Evolutionary conservation across 2,329 filamentous ascomycete species (phyloP).

Genomic region (Ceratocystis cacaofunesta): DNA sequence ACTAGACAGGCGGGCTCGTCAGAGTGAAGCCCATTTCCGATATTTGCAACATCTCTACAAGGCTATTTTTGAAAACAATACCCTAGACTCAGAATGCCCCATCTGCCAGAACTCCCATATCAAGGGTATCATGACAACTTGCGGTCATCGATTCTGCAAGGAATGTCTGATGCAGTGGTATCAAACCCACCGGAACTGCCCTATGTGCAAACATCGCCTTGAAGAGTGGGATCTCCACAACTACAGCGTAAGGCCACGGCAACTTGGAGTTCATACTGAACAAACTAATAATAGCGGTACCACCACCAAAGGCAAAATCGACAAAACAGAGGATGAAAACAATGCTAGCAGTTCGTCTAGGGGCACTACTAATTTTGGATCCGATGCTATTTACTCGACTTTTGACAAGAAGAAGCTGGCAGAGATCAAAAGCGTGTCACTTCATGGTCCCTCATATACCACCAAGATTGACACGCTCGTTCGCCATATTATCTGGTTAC

Average conservation of each 20-base stretch:
- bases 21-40: conserved; percentile 56
- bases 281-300: conserved; percentile 10
- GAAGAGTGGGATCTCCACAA: conserved; percentile 58
- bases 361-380: not conserved
- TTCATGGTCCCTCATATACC: conserved; percentile 60
- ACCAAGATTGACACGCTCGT: conserved; percentile 79
- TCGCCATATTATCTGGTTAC: conserved; percentile 73
- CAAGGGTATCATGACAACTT: conserved; percentile 68
- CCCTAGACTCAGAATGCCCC: conserved; percentile 58
- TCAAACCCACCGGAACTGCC: conserved; percentile 58
- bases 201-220: conserved; percentile 64
- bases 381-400: conserved; percentile 49
- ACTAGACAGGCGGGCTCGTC: conserved; percentile 37
- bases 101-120: conserved; percentile 72
- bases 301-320: conserved; percentile 24
- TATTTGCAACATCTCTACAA: conserved; percentile 33
- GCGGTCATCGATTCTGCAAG: conserved; percentile 85
- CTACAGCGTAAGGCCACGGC: conserved; percentile 67
- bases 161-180: conserved; percentile 76
- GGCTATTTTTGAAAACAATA: conserved; percentile 29
- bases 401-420: conserved; percentile 56
- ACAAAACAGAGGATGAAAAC: not conserved
- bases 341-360: not conserved
- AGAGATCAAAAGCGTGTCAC: conserved; percentile 68
- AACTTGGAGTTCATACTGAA: conserved; percentile 46